These are phyloP conservation scores for Alternaria sp. DNA, from an alignment of 2,329 filamentous ascomycete species.

Conservation along the genomic window DNA sequence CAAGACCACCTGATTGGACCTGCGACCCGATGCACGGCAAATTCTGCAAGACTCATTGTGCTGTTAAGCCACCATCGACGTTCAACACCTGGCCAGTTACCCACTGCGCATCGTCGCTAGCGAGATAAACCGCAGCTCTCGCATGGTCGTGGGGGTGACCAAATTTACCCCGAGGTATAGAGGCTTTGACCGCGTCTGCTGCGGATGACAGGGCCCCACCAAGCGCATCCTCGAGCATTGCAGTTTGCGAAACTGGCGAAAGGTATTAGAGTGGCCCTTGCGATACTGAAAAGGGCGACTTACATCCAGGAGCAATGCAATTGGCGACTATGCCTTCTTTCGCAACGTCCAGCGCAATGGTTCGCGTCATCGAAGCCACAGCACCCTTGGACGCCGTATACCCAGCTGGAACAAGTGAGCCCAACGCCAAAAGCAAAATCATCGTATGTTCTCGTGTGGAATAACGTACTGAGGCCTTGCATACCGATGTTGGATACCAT, in stretches of 20 bases:
- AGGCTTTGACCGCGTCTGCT: conserved; percentile 15
- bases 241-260: conserved; percentile 36
- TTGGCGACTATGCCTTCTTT: conserved; percentile 43
- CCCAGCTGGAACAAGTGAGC: conserved; percentile 28
- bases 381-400: conserved; percentile 59
- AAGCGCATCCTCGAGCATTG: conserved; percentile 37
- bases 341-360: conserved; percentile 55
- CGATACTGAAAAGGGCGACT: neutral
- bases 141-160: conserved; percentile 30
- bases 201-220: conserved; percentile 17
- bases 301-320: conserved; percentile 25
- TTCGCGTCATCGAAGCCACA: conserved; percentile 55
- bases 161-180: conserved; percentile 29
- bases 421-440: neutral
- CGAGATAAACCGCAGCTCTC: conserved; percentile 51
- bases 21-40: neutral
- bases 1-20: no score
- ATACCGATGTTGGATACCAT: conserved; percentile 30
- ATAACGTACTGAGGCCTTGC: conserved; percentile 42
- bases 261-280: neutral
- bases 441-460: neutral
- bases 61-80: neutral
- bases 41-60: neutral
- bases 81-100: conserved; percentile 43
- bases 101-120: conserved; percentile 53